phyloP scores from a whole-genome alignment of 164 flowering plant genomes.

The Brasenia schreberi region DNA sequence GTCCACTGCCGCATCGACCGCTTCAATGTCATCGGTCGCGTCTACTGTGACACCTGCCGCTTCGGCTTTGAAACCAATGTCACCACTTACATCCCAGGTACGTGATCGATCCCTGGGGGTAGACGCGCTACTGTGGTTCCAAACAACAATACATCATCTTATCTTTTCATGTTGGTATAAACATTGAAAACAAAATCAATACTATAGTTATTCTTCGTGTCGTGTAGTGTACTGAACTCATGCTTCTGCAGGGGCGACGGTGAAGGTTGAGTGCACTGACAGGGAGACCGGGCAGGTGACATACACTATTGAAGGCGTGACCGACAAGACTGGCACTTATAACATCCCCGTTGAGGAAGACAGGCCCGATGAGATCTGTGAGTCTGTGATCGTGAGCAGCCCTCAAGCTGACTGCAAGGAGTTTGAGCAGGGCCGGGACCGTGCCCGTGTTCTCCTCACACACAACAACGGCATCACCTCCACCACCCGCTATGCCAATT shows the following conservation, averaged over 20 bases:
- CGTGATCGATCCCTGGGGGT: neutral
- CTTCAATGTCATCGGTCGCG: constrained; percentile 32
- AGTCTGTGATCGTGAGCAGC: constrained; percentile 42
- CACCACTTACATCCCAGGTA: neutral
- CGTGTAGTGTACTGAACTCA: neutral
- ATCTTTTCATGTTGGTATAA: too few relatives aligned
- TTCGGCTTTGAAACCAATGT: constrained; percentile 50
- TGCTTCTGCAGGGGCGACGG: neutral
- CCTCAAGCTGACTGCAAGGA: constrained; percentile 23
- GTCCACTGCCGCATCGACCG: constrained; percentile 6
- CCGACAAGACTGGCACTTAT: constrained; percentile 44
- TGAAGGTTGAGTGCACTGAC: neutral
- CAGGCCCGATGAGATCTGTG: constrained; percentile 39
- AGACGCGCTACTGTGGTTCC: neutral
- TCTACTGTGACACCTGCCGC: constrained; percentile 62
- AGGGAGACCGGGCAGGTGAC: neutral
- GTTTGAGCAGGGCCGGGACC: constrained; percentile 39
- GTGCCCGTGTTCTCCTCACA: constrained; percentile 49
- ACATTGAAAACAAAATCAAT: too few relatives aligned
- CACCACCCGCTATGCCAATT: constrained; percentile 35
- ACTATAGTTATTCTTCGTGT: too few relatives aligned
- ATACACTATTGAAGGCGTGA: constrained; percentile 17
- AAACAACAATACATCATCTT: neutral
- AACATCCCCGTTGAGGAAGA: constrained; percentile 31
- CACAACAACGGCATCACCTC: constrained; percentile 51